Evolutionary conservation across 2,329 filamentous ascomycete species (phyloP), one percentile per base, ranked within the genome.

Genomic region (Alternaria ventricosa): DNA sequence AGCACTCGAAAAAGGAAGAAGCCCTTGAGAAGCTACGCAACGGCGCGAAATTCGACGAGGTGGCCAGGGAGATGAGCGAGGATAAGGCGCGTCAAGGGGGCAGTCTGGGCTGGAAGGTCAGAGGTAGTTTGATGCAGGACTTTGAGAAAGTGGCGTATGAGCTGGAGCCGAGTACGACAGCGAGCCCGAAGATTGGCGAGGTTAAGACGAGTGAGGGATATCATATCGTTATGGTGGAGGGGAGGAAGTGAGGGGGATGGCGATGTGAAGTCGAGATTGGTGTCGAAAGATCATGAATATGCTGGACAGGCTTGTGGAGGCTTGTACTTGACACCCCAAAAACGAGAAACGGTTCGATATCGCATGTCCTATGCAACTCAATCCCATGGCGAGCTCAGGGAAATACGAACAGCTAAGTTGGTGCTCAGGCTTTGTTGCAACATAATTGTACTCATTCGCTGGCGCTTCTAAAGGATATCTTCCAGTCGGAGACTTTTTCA

Each of bases 141-240:
- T 94, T 95, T 72, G 91, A 92, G 73, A 88, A 89, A 64, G 87
- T 91, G 10, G 92, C 92, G 9, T 94, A 89, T 77, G 87, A 85
- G 25, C 83, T 94, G 36, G 88, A 90, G 70, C 81, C 86, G 1
- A 92, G 90, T 73, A 89, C 88, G 9, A 89, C 88, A 12, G 83
- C 78, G 12, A 89, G 81, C 62, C 90, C 91, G 2, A 90, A 89
- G 74, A 86, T 87, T 74, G 91, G 84, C 1, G 90, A 93, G 81
- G 89, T 85, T 22, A 93, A 92, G 84, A 94, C 92, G 1, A 85
- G 83, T 1, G 90, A 92, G 80, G 92, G 92, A 1, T 94, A 94
- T 82, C 92, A 94, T 78, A 88, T 94, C 67, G 88, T 94, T 68
- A 93, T 94, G 89, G 91, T 94, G 4, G 88, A 90, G 73, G 88